Evolutionary conservation across 345 rosid genomes (phyloP).

Genomic region (Acer yangbiense): DNA sequence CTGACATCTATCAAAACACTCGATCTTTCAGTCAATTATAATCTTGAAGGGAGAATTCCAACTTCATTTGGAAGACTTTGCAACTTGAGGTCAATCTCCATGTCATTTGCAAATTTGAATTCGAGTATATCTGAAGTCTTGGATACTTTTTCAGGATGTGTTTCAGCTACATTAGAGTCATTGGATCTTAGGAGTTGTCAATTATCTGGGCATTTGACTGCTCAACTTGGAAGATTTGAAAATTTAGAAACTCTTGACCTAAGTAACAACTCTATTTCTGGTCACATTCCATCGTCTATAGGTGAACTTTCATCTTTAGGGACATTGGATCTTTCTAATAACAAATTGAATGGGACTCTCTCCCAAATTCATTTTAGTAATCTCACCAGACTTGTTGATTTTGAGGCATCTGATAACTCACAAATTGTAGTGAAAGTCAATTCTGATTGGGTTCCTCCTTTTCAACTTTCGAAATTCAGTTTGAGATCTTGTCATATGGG

Average conservation of each 20-base stretch:
- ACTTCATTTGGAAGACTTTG: slow-evolving; percentile 3
- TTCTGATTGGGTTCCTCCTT: slow-evolving; percentile 36
- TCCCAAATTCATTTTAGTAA: not conserved
- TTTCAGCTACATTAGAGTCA: not conserved
- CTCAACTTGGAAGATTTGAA: not conserved
- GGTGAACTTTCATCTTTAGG: not conserved
- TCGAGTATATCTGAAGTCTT: not conserved
- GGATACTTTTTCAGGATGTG: not conserved
- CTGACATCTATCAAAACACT: slow-evolving; percentile 6
- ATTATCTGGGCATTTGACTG: not conserved
- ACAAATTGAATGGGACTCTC: not conserved
- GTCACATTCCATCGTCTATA: not conserved
- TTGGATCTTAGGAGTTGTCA: not conserved
- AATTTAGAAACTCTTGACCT: not conserved
- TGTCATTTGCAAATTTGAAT: not conserved
- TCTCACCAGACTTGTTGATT: not conserved
- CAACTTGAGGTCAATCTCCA: slow-evolving; percentile 9
- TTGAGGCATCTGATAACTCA: not conserved
- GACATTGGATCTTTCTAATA: not conserved
- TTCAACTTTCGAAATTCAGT: not conserved
- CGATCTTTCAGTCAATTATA: not conserved
- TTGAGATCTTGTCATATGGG: no score
- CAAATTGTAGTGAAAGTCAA: slow-evolving; percentile 16
- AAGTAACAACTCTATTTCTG: accelerated
- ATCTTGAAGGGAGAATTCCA: not conserved